Percentiles rank a stretch among this genome's conserved stretches.
phyloP scores from a whole-genome alignment of 768 basidiomycete species.

The Lactarius hengduanensis region DNA sequence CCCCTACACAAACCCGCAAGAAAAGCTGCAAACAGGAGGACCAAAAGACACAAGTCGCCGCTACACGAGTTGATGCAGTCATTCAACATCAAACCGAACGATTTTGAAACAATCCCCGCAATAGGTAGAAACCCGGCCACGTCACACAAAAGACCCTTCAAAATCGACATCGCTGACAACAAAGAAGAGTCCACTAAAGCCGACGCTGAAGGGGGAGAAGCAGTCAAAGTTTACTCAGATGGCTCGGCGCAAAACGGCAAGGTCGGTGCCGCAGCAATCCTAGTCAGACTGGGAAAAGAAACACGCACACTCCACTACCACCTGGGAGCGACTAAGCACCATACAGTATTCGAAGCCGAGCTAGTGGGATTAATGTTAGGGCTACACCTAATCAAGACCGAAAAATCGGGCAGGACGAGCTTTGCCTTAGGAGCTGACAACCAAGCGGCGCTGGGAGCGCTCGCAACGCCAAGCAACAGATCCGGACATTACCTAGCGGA shows the following conservation, averaged over 20 bases:
- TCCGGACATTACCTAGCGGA: too few species aligned
- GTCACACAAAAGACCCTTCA: not conserved
- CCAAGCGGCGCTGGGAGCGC: too few species aligned
- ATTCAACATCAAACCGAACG: not conserved
- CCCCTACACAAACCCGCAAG: not conserved
- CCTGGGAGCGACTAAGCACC: not conserved
- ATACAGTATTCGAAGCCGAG: not conserved
- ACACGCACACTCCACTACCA: not conserved
- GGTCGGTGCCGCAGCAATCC: not conserved
- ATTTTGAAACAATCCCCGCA: conserved; percentile 18
- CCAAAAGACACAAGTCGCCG: not conserved
- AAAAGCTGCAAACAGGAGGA: not conserved
- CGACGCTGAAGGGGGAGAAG: not conserved
- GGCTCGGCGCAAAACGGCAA: too few species aligned
- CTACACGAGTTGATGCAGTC: conserved; percentile 27
- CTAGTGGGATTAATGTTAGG: not conserved
- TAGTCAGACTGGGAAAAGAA: not conserved
- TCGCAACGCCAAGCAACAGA: too few species aligned
- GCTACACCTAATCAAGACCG: not conserved
- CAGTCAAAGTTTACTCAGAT: too few species aligned
- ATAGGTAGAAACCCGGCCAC: not conserved
- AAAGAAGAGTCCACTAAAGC: not conserved
- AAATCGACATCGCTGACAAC: not conserved
- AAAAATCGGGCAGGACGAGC: too few species aligned
- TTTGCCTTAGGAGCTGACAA: too few species aligned